phyloP scores from a whole-genome alignment of 2,329 filamentous ascomycete genomes.

The Metarhizium album region DNA sequence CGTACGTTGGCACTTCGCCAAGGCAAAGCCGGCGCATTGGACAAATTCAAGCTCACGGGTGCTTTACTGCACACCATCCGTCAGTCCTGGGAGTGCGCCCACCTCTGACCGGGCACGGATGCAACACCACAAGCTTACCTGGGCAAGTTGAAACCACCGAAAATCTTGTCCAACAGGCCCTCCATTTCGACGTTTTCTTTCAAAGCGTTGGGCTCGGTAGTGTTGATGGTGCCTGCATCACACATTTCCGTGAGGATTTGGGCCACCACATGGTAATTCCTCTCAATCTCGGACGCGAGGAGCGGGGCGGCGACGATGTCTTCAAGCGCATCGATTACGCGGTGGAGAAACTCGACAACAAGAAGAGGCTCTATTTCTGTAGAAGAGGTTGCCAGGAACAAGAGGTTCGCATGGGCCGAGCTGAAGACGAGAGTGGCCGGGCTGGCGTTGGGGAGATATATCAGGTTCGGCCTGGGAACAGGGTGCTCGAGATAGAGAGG shows the following conservation, averaged over 20 bases:
- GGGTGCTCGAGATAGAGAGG: slow-evolving; percentile 80
- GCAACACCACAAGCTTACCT: slow-evolving; percentile 41
- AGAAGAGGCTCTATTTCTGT: slow-evolving; percentile 81
- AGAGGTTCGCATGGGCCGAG: slow-evolving; percentile 73
- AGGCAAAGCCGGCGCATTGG: slow-evolving; percentile 52
- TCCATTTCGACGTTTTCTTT: slow-evolving; percentile 88
- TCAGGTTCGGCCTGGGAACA: slow-evolving; percentile 68
- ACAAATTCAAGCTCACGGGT: slow-evolving; percentile 25
- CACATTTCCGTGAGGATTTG: slow-evolving; percentile 95
- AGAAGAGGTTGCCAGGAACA: slow-evolving; percentile 78
- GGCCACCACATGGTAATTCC: slow-evolving; percentile 84
- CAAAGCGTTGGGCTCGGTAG: slow-evolving; percentile 87
- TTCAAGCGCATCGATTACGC: slow-evolving; percentile 83
- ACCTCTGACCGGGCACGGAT: background rate
- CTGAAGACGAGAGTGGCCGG: slow-evolving; percentile 86
- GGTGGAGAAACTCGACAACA: slow-evolving; percentile 87
- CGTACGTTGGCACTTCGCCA: slow-evolving; percentile 89
- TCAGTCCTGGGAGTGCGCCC: slow-evolving; percentile 5
- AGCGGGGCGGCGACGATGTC: slow-evolving; percentile 88
- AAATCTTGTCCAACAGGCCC: slow-evolving; percentile 75
- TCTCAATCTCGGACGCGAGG: slow-evolving; percentile 75
- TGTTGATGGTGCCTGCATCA: slow-evolving; percentile 79
- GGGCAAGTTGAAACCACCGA: slow-evolving; percentile 79
- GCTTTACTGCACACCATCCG: slow-evolving; percentile 25
- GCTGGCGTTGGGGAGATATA: slow-evolving; percentile 72